These are phyloP conservation scores for Vinca major DNA, from an alignment of 305 asterid genomes.

Conservation along the genomic window DNA sequence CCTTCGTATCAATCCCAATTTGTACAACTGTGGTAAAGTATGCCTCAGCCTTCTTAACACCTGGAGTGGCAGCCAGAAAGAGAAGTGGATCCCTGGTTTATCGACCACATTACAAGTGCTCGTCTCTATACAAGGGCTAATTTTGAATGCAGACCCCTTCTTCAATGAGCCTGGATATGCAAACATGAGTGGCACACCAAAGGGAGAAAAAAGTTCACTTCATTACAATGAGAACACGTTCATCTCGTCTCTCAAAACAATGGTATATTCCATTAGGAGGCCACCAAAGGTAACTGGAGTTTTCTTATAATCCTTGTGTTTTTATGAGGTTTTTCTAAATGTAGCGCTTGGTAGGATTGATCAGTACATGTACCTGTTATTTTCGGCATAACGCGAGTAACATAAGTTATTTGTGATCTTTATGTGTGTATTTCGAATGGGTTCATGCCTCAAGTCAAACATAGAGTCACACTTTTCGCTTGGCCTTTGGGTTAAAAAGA, in stretches of 20 bases:
- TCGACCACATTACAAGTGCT: slow-evolving; percentile 80
- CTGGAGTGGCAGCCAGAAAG: slow-evolving; percentile 62
- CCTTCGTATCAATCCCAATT: slow-evolving; percentile 81
- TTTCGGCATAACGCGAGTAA: not conserved
- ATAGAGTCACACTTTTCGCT: not conserved
- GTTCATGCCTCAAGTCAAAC: not conserved
- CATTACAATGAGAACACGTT: slow-evolving; percentile 60
- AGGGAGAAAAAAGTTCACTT: slow-evolving; percentile 46
- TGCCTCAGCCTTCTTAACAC: slow-evolving; percentile 96
- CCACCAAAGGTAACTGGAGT: slow-evolving; percentile 66
- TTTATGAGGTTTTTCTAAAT: not conserved
- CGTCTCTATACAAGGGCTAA: slow-evolving; percentile 91
- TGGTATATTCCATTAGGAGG: slow-evolving; percentile 65
- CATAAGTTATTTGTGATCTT: not conserved
- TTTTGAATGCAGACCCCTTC: slow-evolving; percentile 72
- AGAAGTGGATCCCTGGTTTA: slow-evolving; percentile 63
- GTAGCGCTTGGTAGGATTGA: not conserved
- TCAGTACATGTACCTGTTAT: not conserved
- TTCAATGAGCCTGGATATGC: slow-evolving; percentile 91
- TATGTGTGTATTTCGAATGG: not conserved
- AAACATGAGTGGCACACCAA: slow-evolving; percentile 28
- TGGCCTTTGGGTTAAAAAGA: not conserved
- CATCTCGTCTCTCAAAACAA: slow-evolving; percentile 53
- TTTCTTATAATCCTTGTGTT: not conserved
- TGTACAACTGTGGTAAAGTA: slow-evolving; percentile 73